Evolutionary conservation across 352 stramenopile species (phyloP), one percentile per base, ranked within the genome.

Genomic region (Pythium plurisporium): DNA sequence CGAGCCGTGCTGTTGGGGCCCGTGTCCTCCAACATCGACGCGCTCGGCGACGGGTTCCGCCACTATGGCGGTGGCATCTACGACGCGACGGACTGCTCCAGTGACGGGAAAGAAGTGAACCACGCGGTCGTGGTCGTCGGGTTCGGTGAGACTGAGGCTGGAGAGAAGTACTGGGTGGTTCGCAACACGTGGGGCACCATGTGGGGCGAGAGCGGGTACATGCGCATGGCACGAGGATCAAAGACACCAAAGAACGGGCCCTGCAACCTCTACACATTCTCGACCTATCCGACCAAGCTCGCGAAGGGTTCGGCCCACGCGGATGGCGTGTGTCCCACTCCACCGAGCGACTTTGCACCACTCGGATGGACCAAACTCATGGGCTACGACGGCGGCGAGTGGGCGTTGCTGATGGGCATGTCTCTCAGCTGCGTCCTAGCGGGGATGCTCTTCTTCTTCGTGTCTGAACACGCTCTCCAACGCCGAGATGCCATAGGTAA

Each of bases 151-250:
- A 93, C 78, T 1, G 68, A 72, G 2, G 56, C 64, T 11, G 86
- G 82, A 2, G 69, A 90, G 2, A 72, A 90, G 58, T 96, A 91
- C 69, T 96, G 88, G 88, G 75, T 94, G 49, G 70, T 96, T 22
- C 89, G 89, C 20, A 96, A 96, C 65, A 94, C 81, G 11, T 96
- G 88, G 88, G 87, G 88, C 0, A 84, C 81, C 1, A 94, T 95
- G 81, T 96, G 86, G 88, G 85, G 84, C 49, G 82, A 92, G 52
- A 70, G 83, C 36, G 84, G 84, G 42, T 84, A 90, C 59, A 92
- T 94, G 71, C 82, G 82, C 42, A 87, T 94, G 30, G 67, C 68
- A 2, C 80, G 84, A 2, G 78, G 78, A 5, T 51, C 51, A 0
- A 70, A 30, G 14, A 25, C 14, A 5, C 46, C 55, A 34, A 26